phyloP scores from a whole-genome alignment of 2,329 filamentous ascomycete species.

The Ophiosphaerella herpotricha region DNA sequence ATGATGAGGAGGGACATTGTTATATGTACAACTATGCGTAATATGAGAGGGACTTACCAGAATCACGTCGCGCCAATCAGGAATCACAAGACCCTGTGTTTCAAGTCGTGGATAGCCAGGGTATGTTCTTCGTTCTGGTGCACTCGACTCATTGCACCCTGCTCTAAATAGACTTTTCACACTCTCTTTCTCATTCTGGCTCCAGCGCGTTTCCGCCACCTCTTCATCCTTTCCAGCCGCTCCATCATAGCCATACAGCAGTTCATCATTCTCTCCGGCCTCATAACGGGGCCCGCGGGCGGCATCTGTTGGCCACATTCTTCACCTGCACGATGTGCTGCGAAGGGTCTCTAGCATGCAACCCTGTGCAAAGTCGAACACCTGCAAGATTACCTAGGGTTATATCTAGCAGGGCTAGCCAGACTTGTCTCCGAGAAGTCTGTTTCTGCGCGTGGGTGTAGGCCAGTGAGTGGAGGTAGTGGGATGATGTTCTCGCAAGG shows the following conservation, averaged over 20 bases:
- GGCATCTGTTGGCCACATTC: slow-evolving; percentile 31
- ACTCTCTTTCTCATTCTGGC: slow-evolving; percentile 24
- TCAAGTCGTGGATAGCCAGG: slow-evolving; percentile 39
- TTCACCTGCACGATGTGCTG: slow-evolving; percentile 22
- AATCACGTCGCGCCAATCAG: slow-evolving; percentile 34
- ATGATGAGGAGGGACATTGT: slow-evolving; percentile 30
- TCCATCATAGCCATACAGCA: slow-evolving; percentile 21
- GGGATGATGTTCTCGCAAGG: slow-evolving; percentile 26
- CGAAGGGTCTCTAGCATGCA: slow-evolving; percentile 33
- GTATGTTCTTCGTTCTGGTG: slow-evolving; percentile 35
- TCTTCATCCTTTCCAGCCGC: slow-evolving; percentile 22
- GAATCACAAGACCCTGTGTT: slow-evolving; percentile 39
- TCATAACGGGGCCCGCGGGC: slow-evolving; percentile 29
- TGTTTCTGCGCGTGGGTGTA: slow-evolving; percentile 33
- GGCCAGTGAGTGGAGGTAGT: slow-evolving; percentile 32
- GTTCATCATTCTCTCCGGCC: slow-evolving; percentile 31
- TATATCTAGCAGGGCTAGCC: slow-evolving; percentile 28
- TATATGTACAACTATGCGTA: slow-evolving; percentile 34
- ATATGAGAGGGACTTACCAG: slow-evolving; percentile 35
- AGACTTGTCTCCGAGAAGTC: slow-evolving; percentile 24
- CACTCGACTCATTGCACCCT: slow-evolving; percentile 23
- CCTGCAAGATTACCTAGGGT: slow-evolving; percentile 28
- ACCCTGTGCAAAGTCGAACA: slow-evolving; percentile 29
- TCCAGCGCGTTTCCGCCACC: slow-evolving; percentile 25
- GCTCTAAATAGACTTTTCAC: slow-evolving; percentile 37